These are phyloP conservation scores for Phytophthora macrochlamydospora DNA, from an alignment of 352 stramenopile species.

Conservation along the genomic window DNA sequence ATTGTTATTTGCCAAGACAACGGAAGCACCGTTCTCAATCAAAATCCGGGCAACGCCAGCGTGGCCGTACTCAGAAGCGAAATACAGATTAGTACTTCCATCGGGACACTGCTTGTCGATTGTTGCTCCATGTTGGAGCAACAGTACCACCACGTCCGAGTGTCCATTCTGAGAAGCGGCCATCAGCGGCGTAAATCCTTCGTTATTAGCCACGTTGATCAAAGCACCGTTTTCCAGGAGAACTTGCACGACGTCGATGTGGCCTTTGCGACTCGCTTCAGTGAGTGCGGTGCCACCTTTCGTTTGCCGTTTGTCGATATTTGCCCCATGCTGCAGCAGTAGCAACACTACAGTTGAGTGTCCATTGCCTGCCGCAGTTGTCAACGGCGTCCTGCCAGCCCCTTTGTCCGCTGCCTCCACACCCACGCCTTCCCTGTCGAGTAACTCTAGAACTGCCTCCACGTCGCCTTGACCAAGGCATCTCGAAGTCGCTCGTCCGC, in stretches of 20 bases:
- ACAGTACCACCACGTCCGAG: background rate
- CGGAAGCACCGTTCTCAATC: background rate
- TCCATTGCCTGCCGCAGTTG: background rate
- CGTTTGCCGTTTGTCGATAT: background rate
- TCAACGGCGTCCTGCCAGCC: no score
- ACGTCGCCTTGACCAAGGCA: background rate
- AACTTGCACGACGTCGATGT: background rate
- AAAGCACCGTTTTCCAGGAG: conserved; percentile 1
- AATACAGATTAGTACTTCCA: conserved; percentile 1
- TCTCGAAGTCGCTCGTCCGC: no score
- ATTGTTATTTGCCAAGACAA: conserved; percentile 1
- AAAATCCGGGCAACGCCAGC: background rate
- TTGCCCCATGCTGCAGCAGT: background rate
- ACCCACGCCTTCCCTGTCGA: no score
- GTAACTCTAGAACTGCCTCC: background rate
- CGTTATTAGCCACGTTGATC: background rate
- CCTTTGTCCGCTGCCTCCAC: background rate
- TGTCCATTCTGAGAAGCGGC: background rate
- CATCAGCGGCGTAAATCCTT: background rate
- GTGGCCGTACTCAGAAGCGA: conserved; percentile 7
- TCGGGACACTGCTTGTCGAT: background rate
- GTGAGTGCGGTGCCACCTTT: background rate
- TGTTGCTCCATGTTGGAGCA: background rate
- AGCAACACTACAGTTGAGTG: background rate
- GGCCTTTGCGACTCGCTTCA: no score